Conservation (phyloP, 78 protist genomes). For the Andalucia godoyi region DNA sequence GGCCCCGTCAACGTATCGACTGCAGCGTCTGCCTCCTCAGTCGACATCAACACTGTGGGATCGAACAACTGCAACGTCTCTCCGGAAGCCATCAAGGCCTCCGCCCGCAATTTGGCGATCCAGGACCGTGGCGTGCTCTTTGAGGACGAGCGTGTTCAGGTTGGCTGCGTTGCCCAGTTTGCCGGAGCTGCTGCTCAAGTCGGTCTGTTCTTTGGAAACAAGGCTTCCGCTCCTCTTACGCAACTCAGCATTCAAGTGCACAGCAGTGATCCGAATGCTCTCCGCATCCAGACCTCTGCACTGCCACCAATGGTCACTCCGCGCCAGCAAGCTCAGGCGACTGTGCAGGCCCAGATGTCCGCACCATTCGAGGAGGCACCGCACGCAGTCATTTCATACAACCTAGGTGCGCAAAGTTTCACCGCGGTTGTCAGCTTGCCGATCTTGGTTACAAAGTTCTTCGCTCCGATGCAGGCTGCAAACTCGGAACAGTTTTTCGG, state of each 20-base stretch:
- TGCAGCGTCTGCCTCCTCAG: not conserved
- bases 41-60: not conserved
- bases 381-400: not conserved
- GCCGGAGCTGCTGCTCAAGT: not conserved
- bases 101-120: not conserved
- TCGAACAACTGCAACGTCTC: not conserved
- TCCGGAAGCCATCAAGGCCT: not conserved
- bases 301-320: no score
- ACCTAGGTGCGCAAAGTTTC: not conserved
- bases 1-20: not conserved
- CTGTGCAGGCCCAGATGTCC: no score
- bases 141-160: not conserved
- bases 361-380: no score
- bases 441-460: not conserved
- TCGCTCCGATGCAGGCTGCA: not conserved
- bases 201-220: not conserved
- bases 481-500: not conserved
- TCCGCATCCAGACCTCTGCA: no score
- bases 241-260: not conserved
- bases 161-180: not conserved
- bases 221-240: not conserved
- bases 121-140: not conserved
- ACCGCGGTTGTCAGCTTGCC: not conserved
- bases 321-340: no score
- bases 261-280: no score